phyloP scores from a whole-genome alignment of 768 basidiomycete species.

The Leccinellum luteum region DNA sequence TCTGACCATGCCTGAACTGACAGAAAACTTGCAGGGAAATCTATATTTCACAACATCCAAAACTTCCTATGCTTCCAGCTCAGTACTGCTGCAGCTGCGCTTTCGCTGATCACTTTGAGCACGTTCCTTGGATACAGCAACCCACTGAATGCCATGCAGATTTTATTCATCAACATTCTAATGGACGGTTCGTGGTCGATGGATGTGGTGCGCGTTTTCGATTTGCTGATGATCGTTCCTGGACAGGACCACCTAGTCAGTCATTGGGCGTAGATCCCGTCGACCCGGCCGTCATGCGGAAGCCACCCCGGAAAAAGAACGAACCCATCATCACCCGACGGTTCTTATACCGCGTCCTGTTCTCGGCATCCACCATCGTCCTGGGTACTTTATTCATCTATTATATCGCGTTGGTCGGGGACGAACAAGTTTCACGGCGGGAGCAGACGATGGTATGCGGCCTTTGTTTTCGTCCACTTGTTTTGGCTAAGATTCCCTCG shows the following conservation, averaged over 20 bases:
- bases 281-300: constrained; percentile 88
- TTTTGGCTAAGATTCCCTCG: not conserved
- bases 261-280: constrained; percentile 97
- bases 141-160: constrained; percentile 97
- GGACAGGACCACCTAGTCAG: constrained; percentile 85
- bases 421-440: constrained; percentile 77
- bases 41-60: constrained; percentile 98
- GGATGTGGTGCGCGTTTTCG: not conserved
- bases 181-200: constrained; percentile 76
- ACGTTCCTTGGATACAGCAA: constrained; percentile 88
- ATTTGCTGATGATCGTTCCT: not conserved
- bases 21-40: constrained; percentile 62
- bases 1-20: not conserved
- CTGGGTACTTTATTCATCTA: constrained; percentile 87
- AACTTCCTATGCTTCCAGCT: constrained; percentile 97
- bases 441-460: constrained; percentile 93
- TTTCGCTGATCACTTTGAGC: constrained; percentile 92
- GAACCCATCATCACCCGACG: constrained; percentile 80
- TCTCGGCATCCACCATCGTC: constrained; percentile 91
- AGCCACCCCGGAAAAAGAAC: constrained; percentile 90
- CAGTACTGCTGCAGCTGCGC: constrained; percentile 93
- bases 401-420: constrained; percentile 67
- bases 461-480: not conserved
- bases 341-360: constrained; percentile 78
- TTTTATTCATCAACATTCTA: constrained; percentile 97